Evolutionary conservation across 805 yeast species (phyloP).

Genomic region (Starmerella scarabaei): DNA sequence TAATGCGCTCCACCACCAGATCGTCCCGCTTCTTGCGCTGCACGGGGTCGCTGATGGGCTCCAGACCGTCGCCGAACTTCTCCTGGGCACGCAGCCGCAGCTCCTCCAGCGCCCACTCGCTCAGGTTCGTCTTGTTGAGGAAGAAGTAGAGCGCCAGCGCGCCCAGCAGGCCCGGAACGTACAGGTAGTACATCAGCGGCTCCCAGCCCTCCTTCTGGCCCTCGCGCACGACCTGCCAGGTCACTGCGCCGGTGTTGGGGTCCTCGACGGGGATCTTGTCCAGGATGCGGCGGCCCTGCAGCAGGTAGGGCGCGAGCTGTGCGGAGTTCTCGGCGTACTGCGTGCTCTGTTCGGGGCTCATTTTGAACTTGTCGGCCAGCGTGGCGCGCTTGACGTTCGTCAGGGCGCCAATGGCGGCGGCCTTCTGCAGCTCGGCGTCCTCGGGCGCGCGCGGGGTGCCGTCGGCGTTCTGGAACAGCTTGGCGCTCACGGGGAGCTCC

Average conservation of each 20-base stretch:
- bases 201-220: conserved; percentile 81
- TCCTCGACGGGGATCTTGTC: conserved; percentile 79
- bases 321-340: conserved; percentile 48
- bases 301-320: conserved; percentile 41
- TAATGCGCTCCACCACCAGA: conserved; percentile 64
- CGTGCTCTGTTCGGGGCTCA: conserved; percentile 41
- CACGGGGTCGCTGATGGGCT: conserved; percentile 31
- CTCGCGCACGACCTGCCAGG: conserved; percentile 66
- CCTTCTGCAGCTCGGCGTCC: conserved; percentile 55
- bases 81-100: conserved; percentile 64
- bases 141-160: conserved; percentile 41
- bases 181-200: conserved; percentile 52
- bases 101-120: conserved; percentile 77
- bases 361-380: conserved; percentile 33
- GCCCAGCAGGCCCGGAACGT: conserved; percentile 55
- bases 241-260: conserved; percentile 60
- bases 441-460: conserved; percentile 59
- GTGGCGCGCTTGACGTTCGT: conserved; percentile 45
- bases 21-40: conserved; percentile 60
- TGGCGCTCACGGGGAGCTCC: conserved; percentile 49
- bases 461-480: conserved; percentile 59
- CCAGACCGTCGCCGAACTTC: conserved; percentile 35
- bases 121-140: conserved; percentile 39
- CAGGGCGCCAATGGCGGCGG: conserved; percentile 56
- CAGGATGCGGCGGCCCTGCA: conserved; percentile 50